Conservation (phyloP, 768 basidiomycete species). For the Collybia sp. region DNA sequence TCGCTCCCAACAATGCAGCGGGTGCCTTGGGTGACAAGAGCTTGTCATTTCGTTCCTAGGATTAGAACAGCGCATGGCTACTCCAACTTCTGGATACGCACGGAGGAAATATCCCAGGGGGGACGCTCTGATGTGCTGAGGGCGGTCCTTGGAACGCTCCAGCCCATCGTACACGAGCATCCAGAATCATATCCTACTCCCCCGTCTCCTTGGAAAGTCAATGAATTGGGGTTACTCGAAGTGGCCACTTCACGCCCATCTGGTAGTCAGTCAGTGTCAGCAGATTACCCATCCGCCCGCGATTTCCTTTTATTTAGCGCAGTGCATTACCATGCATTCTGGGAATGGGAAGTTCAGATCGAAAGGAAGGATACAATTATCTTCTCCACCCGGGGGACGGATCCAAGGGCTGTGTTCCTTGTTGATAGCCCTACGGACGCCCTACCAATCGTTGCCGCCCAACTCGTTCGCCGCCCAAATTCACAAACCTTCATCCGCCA, state of each 20-base stretch:
- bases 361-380: conserved; percentile 6
- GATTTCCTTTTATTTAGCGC: conserved; percentile 20
- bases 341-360: conserved; percentile 16
- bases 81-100: conserved; percentile 20
- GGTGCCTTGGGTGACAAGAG: conserved; percentile 14
- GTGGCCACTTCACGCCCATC: neutral
- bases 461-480: conserved; percentile 20
- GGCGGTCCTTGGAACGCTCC: conserved; percentile 5
- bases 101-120: conserved; percentile 11
- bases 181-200: neutral
- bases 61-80: conserved; percentile 15
- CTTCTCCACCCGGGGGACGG: conserved; percentile 13
- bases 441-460: conserved; percentile 15
- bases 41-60: conserved; percentile 20
- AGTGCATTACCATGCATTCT: conserved; percentile 16
- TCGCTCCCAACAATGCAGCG: conserved; percentile 18
- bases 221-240: conserved; percentile 1
- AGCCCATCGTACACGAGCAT: conserved; percentile 3
- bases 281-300: conserved; percentile 8
- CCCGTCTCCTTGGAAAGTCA: neutral
- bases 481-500: conserved; percentile 14
- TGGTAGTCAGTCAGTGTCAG: neutral
- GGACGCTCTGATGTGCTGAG: conserved; percentile 14
- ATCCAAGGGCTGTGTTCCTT: conserved; percentile 9
- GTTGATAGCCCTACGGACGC: conserved; percentile 13